Conservation (phyloP, 2,329 filamentous ascomycete genomes). For the Exophiala sp. region DNA sequence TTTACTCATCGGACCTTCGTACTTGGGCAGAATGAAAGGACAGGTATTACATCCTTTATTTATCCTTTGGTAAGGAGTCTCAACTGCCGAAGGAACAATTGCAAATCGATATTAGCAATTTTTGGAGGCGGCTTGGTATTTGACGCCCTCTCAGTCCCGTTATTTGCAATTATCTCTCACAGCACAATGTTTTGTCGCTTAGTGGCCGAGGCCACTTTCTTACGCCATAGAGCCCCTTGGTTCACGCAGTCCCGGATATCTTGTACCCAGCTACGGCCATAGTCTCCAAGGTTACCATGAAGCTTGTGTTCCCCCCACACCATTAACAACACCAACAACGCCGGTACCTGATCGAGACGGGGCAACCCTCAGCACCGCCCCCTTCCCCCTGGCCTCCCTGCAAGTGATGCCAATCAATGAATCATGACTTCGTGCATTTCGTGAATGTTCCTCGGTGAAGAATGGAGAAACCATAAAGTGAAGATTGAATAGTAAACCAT, state of each 20-base stretch:
- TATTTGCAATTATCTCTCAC: conserved; percentile 10
- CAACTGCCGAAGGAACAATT: background rate
- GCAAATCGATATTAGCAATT: background rate
- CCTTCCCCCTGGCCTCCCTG: conserved; percentile 1
- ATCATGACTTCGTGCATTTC: conserved; percentile 25
- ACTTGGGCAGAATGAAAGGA: too few species aligned
- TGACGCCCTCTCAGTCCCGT: background rate
- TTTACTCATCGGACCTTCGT: too few species aligned
- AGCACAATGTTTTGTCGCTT: conserved; percentile 14
- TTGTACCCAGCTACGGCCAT: background rate
- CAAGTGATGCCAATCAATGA: conserved; percentile 18
- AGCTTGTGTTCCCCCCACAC: background rate
- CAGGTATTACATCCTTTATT: too few species aligned
- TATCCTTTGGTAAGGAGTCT: too few species aligned
- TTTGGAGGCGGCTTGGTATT: background rate
- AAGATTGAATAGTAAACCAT: conserved; percentile 8
- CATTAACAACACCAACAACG: conserved; percentile 9
- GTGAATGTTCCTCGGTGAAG: conserved; percentile 15
- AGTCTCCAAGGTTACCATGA: conserved; percentile 9
- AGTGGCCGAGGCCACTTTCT: background rate
- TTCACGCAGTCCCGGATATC: conserved; percentile 1
- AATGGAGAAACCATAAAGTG: conserved; percentile 11
- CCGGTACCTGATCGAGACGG: conserved; percentile 7
- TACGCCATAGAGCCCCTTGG: background rate
- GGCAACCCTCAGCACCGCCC: conserved; percentile 1